Percentiles rank a stretch among this genome's conserved stretches.
Evolutionary conservation across 129 eudicot species (phyloP).

Genomic region (Silybum marianum): DNA sequence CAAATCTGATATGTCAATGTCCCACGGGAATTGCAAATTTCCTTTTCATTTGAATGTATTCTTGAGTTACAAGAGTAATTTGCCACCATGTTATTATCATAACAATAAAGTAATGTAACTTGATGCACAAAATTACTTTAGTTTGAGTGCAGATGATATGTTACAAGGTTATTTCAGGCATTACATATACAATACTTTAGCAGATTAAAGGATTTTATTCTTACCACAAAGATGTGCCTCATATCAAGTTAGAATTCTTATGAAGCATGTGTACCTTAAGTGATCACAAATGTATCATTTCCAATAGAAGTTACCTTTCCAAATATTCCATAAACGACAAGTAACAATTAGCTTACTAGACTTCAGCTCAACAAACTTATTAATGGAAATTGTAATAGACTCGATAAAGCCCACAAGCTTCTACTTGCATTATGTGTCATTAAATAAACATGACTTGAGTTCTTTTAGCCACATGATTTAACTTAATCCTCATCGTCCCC

Average conservation of each 20-base stretch:
- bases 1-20: not conserved
- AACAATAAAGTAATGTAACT: not conserved
- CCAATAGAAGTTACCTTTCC: not conserved
- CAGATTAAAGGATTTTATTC: conserved; percentile 11
- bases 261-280: not conserved
- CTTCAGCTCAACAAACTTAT: not conserved
- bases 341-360: conserved; percentile 9
- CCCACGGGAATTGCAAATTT: not conserved
- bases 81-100: not conserved
- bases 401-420: conserved; percentile 6
- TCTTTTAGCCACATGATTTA: not conserved
- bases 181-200: not conserved
- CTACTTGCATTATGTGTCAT: not conserved
- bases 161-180: not conserved
- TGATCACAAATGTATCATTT: not conserved
- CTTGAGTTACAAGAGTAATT: not conserved
- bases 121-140: not conserved
- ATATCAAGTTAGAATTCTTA: conserved; percentile 1
- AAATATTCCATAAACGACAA: not conserved
- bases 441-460: not conserved
- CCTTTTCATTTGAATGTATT: not conserved
- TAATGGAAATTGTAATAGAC: not conserved
- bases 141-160: not conserved
- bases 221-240: not conserved
- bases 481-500: not conserved